Evolutionary conservation across 2,329 filamentous ascomycete genomes (phyloP).

Genomic region (Calonectria honghensis): DNA sequence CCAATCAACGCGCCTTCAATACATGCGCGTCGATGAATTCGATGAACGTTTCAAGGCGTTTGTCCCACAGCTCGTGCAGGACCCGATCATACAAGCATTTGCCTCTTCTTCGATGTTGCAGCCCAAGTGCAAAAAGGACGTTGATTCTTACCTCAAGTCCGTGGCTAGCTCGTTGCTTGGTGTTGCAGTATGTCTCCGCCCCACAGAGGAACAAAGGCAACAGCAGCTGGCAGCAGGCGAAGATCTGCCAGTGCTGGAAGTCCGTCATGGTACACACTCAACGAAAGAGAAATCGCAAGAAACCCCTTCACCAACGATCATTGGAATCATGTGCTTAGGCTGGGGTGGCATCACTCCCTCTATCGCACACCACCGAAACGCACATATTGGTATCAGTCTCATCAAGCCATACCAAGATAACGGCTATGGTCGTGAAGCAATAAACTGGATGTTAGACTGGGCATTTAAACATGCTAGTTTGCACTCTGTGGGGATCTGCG

Average conservation of each 20-base stretch:
- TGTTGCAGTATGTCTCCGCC: conserved; percentile 37
- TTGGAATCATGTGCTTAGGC: conserved; percentile 45
- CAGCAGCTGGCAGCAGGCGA: not conserved
- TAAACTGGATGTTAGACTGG: conserved; percentile 68
- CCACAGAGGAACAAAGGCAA: conserved; percentile 24
- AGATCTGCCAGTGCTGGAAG: not conserved
- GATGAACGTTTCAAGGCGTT: conserved; percentile 36
- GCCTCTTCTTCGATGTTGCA: conserved; percentile 32
- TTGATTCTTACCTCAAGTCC: conserved; percentile 36
- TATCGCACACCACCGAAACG: conserved; percentile 41
- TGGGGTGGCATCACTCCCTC: conserved; percentile 36
- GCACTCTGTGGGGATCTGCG: conserved; percentile 64
- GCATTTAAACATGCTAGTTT: conserved; percentile 65
- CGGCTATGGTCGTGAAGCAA: conserved; percentile 68
- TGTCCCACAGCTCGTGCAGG: conserved; percentile 38
- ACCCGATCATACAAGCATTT: conserved; percentile 38
- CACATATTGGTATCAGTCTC: conserved; percentile 61
- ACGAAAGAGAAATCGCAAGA: not conserved
- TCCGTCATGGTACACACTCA: too few species aligned
- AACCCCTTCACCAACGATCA: conserved; percentile 20
- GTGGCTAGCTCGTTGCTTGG: conserved; percentile 39
- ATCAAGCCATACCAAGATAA: conserved; percentile 59
- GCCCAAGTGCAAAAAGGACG: conserved; percentile 32
- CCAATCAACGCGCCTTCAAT: conserved; percentile 39
- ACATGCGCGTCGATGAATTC: conserved; percentile 36